Base-by-base conservation (phyloP, 352 stramenopile species). In the Pythium dissotocum region DNA sequence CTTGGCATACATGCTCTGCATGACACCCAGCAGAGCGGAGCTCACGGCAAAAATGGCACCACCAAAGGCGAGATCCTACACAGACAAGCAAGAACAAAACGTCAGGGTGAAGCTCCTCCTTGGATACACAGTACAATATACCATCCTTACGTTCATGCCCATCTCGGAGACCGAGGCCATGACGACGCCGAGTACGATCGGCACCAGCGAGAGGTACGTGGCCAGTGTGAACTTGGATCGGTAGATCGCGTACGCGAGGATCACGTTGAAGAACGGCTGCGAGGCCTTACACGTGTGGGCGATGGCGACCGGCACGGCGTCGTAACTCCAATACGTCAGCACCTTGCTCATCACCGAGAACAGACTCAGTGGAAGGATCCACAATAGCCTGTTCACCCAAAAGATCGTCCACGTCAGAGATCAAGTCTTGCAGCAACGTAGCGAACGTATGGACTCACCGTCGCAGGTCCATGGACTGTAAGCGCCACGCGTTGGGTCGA, bases 321-420 rank as follows among this genome's bases (percentile, higher is more conserved):
- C 85, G 70, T 95, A 95, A 73, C 88, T 95, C 88, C 88, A 95
- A 74, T 95, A 95, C 35, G 88, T 95, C 18, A 95, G 65, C 62
- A 87, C 84, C 65, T 94, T 95, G 65, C 77, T 76, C 51, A 91
- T 71, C n/a, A 95, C 82, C 4, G 86, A 85, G 58, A 88, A 90
- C 51, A 95, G 69, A 72, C 86, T 94, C 53, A 95, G 75, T 36
- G 88, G 88, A 38, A 91, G 53, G 67, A 95, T 90, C 80, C 76
- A 91, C 63, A 93, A 26, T 53, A 94, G 79, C 28, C 77, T 92
- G 36, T 0, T 58, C n/a, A 67, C 16, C 32, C 24, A 21, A 21
- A 49, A 6, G 38, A 26, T 56, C n/a, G 54, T 28, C 21, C 26
- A 21, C 35, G 40, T 61, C 28, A 65, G 13, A 14, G 54, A 14